Percentiles rank a stretch among this genome's conserved stretches.
phyloP scores from a whole-genome alignment of 495 filamentous ascomycete species.

The Hypoxylon rickii region DNA sequence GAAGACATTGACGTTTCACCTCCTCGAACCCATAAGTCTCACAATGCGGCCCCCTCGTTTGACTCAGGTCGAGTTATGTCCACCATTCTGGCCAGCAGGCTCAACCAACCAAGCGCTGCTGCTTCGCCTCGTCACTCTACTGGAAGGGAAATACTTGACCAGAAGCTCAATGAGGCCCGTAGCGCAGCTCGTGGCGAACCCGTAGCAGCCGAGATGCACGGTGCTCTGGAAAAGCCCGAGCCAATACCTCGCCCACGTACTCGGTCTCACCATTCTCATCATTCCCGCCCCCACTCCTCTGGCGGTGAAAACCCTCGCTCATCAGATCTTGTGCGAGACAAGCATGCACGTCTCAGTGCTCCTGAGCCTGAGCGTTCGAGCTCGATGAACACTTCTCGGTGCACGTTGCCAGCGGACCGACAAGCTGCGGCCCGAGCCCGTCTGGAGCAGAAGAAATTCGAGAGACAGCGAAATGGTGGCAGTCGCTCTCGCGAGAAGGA shows the following conservation, averaged over 20 bases:
- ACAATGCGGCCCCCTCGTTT: neutral
- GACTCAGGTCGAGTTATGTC: conserved; percentile 25
- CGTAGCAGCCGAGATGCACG: conserved; percentile 4
- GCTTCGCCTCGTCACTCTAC: neutral
- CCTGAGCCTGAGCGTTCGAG: conserved; percentile 35
- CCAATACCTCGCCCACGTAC: conserved; percentile 36
- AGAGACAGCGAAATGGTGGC: conserved; percentile 35
- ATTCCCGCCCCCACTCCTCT: conserved; percentile 19
- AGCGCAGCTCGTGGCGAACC: neutral
- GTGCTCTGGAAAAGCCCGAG: conserved; percentile 11
- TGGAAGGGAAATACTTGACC: conserved; percentile 3
- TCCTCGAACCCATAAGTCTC: conserved; percentile 2
- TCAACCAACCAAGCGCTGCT: conserved; percentile 24
- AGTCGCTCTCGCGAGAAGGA: conserved; percentile 47
- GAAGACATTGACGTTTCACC: conserved; percentile 8
- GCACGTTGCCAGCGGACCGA: conserved; percentile 62
- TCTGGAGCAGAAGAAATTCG: conserved; percentile 58
- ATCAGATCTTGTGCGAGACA: conserved; percentile 48
- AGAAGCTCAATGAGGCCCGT: conserved; percentile 12
- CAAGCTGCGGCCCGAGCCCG: conserved; percentile 66
- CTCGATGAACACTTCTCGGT: conserved; percentile 44
- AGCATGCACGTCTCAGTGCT: conserved; percentile 44
- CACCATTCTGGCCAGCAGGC: conserved; percentile 21
- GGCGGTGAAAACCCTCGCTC: conserved; percentile 35
- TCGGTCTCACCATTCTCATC: conserved; percentile 31